Evolutionary conservation across 768 basidiomycete genomes (phyloP), one percentile per base, ranked within the genome.

Genomic region (Rhizopogon vulgaris): DNA sequence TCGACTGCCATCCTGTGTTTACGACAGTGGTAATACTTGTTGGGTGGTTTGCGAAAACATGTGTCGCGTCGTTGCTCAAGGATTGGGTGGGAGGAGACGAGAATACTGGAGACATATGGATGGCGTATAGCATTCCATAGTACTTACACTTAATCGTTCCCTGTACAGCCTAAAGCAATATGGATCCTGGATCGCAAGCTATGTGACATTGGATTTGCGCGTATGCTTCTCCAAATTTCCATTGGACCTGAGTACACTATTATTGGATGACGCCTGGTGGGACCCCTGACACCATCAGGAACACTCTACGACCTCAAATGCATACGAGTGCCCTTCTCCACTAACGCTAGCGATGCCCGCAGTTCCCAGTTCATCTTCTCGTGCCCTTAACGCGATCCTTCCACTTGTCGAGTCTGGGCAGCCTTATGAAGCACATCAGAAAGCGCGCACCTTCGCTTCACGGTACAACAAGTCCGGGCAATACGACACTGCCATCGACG

Each of bases 391-490:
- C 55, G 87, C 87, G 9, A 90, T 88, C 58, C 72, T 87, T 52
- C 90, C 83, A 10, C 78, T 85, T 45, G 85, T 94, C 47, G 67
- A 78, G 5, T 73, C 75, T 9, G 80, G 85, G 9, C 90, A 93
- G 34, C 69, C 78, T 12, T 96, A 96, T 67, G 91, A 94, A 55
- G 94, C 94, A 0, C 95, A 97, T 61, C 94, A 97, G 69, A 97
- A 97, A 70, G 92, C 94, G 9, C 82, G 95, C 25, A 97, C 94
- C 15, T 96, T 95, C 58, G 92, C 92, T 4, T 85, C 94, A 3
- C 79, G 94, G 60, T 91, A 91, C 66, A 74, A 77, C 47, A 92
- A 93, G 73, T 80, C 89, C 3, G 75, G 74, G 2, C 87, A 94
- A 58, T 85, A 86, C 63, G 85, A 86, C 62, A 85, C 85, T 12